Conservation (phyloP, 1,139 yeast genomes). For the Suhomyces coccinellae region DNA sequence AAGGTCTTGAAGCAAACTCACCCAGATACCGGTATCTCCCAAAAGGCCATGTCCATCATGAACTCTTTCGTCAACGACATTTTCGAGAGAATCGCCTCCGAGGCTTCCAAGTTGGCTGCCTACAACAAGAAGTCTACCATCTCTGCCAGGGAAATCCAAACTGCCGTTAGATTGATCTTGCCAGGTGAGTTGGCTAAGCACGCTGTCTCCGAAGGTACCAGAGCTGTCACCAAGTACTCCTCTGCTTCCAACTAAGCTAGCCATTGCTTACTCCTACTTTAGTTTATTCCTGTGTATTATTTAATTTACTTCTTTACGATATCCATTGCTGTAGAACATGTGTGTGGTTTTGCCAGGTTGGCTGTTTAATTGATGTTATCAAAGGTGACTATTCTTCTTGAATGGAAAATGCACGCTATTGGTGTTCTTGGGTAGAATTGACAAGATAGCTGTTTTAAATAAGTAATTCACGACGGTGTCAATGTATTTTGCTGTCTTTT, state of each 20-base stretch:
- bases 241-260: slow-evolving; percentile 54
- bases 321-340: not conserved
- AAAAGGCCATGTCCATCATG: slow-evolving; percentile 98
- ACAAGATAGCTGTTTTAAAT: too few species aligned
- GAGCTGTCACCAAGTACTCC: slow-evolving; percentile 99
- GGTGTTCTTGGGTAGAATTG: too few species aligned
- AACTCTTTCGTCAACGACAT: slow-evolving; percentile 98
- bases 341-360: too few species aligned
- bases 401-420: too few species aligned
- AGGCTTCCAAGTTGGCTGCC: slow-evolving; percentile 99
- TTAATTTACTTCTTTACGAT: slow-evolving; percentile 9
- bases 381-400: too few species aligned
- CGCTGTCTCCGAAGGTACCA: slow-evolving; percentile 99
- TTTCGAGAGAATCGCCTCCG: slow-evolving; percentile 93
- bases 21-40: slow-evolving; percentile 99
- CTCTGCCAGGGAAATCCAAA: slow-evolving; percentile 98
- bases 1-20: slow-evolving; percentile 98
- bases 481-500: too few species aligned
- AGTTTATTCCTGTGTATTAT: slow-evolving; percentile 17
- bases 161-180: slow-evolving; percentile 97
- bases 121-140: slow-evolving; percentile 99
- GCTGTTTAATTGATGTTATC: too few species aligned
- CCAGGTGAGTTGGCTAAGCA: slow-evolving; percentile 99
- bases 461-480: too few species aligned
- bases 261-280: slow-evolving; percentile 7